Conservation (phyloP, 352 stramenopile genomes). For the Phytopythium litorale region DNA sequence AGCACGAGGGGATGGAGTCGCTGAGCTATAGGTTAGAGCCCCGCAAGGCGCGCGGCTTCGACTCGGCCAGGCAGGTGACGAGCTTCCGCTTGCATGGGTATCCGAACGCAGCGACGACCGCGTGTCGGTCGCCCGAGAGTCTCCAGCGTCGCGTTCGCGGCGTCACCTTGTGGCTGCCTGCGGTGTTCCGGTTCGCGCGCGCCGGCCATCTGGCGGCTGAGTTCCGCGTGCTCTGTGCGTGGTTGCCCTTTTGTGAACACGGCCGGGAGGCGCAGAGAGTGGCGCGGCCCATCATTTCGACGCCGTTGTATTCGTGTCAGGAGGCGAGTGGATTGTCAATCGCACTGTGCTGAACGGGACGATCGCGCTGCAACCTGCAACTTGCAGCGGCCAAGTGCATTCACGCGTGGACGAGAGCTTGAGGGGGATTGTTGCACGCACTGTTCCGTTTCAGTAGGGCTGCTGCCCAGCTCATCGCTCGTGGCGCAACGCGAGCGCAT, state of each 20-base stretch:
- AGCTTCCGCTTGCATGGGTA: too few species aligned
- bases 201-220: not conserved
- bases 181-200: not conserved
- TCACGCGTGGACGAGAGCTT: not conserved
- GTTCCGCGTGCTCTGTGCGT: not conserved
- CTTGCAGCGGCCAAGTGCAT: not conserved
- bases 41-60: too few species aligned
- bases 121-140: too few species aligned
- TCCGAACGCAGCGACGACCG: too few species aligned
- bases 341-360: not conserved
- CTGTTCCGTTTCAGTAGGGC: not conserved
- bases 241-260: constrained; percentile 1
- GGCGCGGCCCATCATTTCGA: not conserved
- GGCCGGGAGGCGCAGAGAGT: not conserved
- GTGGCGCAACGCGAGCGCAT: not conserved
- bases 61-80: too few species aligned
- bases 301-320: not conserved
- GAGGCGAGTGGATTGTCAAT: not conserved
- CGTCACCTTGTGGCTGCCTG: too few species aligned
- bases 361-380: not conserved
- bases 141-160: too few species aligned
- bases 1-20: too few species aligned
- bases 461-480: not conserved
- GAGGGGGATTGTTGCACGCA: not conserved
- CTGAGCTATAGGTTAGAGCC: too few species aligned